Evolutionary conservation across 2,329 filamentous ascomycete species (phyloP).

Genomic region (Aspergillus sp.): DNA sequence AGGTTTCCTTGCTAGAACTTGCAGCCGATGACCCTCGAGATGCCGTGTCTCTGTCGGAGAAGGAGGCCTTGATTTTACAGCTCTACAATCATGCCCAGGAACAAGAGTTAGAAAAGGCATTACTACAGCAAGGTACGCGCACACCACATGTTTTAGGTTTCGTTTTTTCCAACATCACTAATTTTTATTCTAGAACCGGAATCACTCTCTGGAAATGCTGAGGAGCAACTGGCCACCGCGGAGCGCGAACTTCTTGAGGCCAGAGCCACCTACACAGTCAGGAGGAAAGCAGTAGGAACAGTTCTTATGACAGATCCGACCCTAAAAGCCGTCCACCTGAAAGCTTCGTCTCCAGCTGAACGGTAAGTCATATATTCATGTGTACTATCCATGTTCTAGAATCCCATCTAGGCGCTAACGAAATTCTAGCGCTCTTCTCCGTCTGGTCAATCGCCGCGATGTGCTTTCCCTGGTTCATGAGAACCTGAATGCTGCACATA

Average conservation of each 20-base stretch:
- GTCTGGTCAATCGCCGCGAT: slow-evolving; percentile 64
- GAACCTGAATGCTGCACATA: slow-evolving; percentile 52
- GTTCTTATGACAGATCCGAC: slow-evolving; percentile 70
- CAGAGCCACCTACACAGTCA: slow-evolving; percentile 64
- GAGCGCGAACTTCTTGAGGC: slow-evolving; percentile 66
- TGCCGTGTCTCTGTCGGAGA: slow-evolving; percentile 56
- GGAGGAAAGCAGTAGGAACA: slow-evolving; percentile 63
- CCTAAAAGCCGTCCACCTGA: slow-evolving; percentile 70
- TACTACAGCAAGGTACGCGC: slow-evolving; percentile 48
- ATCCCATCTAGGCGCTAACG: slow-evolving; percentile 5
- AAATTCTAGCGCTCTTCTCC: slow-evolving; percentile 57
- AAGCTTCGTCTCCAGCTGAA: slow-evolving; percentile 61
- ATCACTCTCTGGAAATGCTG: slow-evolving; percentile 43
- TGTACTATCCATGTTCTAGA: not conserved
- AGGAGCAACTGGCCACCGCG: slow-evolving; percentile 47
- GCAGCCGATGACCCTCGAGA: slow-evolving; percentile 41
- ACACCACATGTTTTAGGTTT: not conserved
- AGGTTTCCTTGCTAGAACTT: slow-evolving; percentile 35
- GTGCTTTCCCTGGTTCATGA: slow-evolving; percentile 60
- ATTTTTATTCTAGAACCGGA: slow-evolving; percentile 26
- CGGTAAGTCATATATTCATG: slow-evolving; percentile 46
- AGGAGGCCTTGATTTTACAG: slow-evolving; percentile 62
- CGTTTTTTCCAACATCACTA: not conserved
- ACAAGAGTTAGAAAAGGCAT: slow-evolving; percentile 65
- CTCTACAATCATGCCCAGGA: slow-evolving; percentile 69